These are phyloP conservation scores for Glomus cerebriforme DNA, from an alignment of 192 early-diverging fungal species.

Conservation along the genomic window DNA sequence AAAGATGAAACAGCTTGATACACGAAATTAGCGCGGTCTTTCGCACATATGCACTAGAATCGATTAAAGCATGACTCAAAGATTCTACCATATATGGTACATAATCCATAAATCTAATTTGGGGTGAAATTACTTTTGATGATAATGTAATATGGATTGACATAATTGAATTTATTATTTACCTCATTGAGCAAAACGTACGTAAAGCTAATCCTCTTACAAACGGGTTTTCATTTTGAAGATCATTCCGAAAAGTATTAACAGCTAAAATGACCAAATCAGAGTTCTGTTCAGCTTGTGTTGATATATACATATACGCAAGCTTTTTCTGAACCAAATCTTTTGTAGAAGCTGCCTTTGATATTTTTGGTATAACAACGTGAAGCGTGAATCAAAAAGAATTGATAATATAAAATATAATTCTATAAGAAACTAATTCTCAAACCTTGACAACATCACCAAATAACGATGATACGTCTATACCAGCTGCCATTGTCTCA, in stretches of 20 bases:
- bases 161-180: background rate
- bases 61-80: slow-evolving; percentile 35
- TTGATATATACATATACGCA: slow-evolving; percentile 37
- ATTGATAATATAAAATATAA: background rate
- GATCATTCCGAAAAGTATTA: slow-evolving; percentile 46
- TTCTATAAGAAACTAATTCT: background rate
- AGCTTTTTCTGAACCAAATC: slow-evolving; percentile 43
- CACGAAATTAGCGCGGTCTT: slow-evolving; percentile 44
- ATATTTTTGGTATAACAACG: background rate
- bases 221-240: slow-evolving; percentile 38
- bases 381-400: background rate
- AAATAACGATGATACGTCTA: slow-evolving; percentile 46
- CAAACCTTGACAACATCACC: slow-evolving; percentile 41
- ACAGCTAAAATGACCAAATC: slow-evolving; percentile 43
- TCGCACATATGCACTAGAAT: slow-evolving; percentile 45
- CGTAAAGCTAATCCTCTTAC: slow-evolving; percentile 43
- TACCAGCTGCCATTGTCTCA: slow-evolving; percentile 42
- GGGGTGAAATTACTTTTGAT: background rate
- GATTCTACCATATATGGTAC: slow-evolving; percentile 44
- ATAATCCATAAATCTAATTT: slow-evolving; percentile 7
- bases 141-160: background rate
- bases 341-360: slow-evolving; percentile 42
- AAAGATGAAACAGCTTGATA: slow-evolving; percentile 41
- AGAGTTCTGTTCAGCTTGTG: slow-evolving; percentile 37
- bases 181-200: slow-evolving; percentile 45